Evolutionary conservation across 192 early-diverging fungal genomes (phyloP), one percentile per base, ranked within the genome.

Genomic region (Coemansia sp.): DNA sequence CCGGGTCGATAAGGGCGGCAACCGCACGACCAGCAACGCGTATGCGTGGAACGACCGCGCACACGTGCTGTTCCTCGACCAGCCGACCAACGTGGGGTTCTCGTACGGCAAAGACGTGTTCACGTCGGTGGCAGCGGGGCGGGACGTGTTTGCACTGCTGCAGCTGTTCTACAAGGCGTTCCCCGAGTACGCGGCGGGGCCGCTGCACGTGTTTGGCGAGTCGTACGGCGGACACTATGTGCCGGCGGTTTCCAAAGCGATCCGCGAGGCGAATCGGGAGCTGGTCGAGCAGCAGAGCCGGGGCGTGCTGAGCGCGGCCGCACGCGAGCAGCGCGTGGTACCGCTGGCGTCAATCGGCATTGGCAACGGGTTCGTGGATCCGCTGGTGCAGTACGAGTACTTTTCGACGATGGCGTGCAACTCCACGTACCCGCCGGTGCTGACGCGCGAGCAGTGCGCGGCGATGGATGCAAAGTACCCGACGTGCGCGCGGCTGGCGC

Each of bases 151-250:
- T 55, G 86, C 84, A 19, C 87, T 99, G 46, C 78, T 99, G 21
- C 91, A 88, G 67, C 66, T 95, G 29, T 93, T 97, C 82, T 86
- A 94, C 60, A 62, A 83, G 45, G 77, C 80, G 54, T 90, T 87
- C 71, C 80, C 83, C 4, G 44, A 95, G 66, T 95, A 91, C 63
- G 64, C 75, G 17, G 53, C 69, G 11, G 63, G 83, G 5, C 79
- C 81, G 34, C 86, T 97, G 79, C 90, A 94, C 67, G 80, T 95
- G 32, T 89, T 89, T 51, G 94, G 94, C 39, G 90, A 95, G 71
- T 83, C 77, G 31, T 86, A 90, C 49, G 85, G 76, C 3, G 95
- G 93, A 2, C 92, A 96, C 66, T 98, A 96, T 60, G 82, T 98
- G 20, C 95, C 93, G 14, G 93, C 87, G 15, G 84, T 94, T 26